phyloP scores from a whole-genome alignment of 768 basidiomycete species.

The Suillus variegatus region DNA sequence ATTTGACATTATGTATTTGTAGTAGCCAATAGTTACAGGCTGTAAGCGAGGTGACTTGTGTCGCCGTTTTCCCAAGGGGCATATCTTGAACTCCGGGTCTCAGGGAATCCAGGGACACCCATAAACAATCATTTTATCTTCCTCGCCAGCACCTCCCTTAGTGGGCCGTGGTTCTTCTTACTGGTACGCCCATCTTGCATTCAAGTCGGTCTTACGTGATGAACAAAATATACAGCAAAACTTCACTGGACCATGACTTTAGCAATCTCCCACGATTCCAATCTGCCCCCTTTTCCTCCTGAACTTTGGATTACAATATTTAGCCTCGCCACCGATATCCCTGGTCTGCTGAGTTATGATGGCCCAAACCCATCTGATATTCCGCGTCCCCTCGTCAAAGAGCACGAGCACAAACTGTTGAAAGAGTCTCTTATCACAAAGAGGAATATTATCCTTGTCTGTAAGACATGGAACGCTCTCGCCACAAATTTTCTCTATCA shows the following conservation, averaged over 20 bases:
- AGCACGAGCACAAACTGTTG: slow-evolving; percentile 17
- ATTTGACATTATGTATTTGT: too few species aligned
- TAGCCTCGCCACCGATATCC: slow-evolving; percentile 18
- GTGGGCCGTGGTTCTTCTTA: background rate
- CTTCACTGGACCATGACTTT: slow-evolving; percentile 14
- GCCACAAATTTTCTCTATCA: slow-evolving; percentile 24
- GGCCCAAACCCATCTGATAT: slow-evolving; percentile 17
- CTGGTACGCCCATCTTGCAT: background rate
- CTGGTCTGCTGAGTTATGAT: slow-evolving; percentile 15
- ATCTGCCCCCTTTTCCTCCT: slow-evolving; percentile 21
- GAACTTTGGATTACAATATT: slow-evolving; percentile 33
- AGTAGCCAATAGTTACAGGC: background rate
- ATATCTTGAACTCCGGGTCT: slow-evolving; percentile 9
- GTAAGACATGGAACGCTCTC: slow-evolving; percentile 24
- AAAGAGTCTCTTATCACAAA: slow-evolving; percentile 25
- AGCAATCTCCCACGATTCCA: background rate
- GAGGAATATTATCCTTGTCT: slow-evolving; percentile 25
- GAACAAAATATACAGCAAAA: background rate
- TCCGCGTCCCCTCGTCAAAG: slow-evolving; percentile 19
- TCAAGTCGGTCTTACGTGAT: background rate
- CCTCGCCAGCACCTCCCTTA: background rate
- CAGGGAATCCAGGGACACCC: slow-evolving; percentile 13
- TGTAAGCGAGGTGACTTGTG: background rate
- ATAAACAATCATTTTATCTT: slow-evolving; percentile 11
- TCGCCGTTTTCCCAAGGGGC: slow-evolving; percentile 3